These are phyloP conservation scores for Calonectria crousiana DNA, from an alignment of 2,329 filamentous ascomycete genomes.

Conservation along the genomic window DNA sequence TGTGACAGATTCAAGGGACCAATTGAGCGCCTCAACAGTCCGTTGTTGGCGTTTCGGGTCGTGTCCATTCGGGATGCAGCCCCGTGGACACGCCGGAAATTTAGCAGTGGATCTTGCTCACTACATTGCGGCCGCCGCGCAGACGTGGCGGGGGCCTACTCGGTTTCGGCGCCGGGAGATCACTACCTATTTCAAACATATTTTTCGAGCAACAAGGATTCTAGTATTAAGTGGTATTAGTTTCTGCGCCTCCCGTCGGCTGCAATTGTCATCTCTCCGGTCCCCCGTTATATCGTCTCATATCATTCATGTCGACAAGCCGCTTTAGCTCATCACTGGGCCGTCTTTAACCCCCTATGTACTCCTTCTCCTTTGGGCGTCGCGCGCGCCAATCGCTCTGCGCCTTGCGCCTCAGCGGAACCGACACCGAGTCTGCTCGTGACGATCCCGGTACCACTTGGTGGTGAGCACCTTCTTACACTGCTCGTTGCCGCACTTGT, in stretches of 20 bases:
- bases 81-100: not conserved
- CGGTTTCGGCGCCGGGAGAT: conserved; percentile 2
- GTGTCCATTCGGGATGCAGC: not conserved
- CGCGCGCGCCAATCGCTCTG: not conserved
- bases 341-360: not conserved
- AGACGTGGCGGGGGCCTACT: conserved; percentile 13
- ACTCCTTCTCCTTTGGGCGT: conserved; percentile 4
- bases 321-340: not conserved
- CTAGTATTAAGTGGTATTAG: conserved; percentile 15
- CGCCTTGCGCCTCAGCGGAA: conserved; percentile 22
- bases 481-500: conserved; percentile 41
- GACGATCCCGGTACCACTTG: conserved; percentile 45
- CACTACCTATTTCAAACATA: conserved; percentile 20
- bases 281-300: conserved; percentile 5
- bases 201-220: conserved; percentile 15
- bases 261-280: conserved; percentile 12
- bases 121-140: not conserved
- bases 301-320: not conserved
- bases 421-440: conserved; percentile 45
- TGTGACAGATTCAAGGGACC: conserved; percentile 1
- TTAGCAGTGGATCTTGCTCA: not conserved
- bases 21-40: not conserved
- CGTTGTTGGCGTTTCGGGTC: not conserved
- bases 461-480: conserved; percentile 44
- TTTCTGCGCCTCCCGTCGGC: conserved; percentile 14